Evolutionary conservation across 2,329 filamentous ascomycete species (phyloP).

Genomic region (Diplocarpon rosae): DNA sequence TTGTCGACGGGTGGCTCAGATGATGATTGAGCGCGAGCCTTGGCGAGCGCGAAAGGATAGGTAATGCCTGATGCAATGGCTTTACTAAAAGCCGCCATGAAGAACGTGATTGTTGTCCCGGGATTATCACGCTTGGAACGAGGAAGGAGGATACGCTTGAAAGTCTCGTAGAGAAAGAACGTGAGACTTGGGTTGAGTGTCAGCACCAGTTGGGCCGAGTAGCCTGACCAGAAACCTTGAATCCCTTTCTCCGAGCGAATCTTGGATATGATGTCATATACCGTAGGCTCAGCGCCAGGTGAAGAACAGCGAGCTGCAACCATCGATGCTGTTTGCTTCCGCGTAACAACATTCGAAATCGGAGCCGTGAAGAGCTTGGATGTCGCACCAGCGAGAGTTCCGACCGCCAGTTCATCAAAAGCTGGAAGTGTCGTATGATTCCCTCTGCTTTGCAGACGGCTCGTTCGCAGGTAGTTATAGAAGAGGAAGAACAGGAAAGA

Average conservation of each 20-base stretch:
- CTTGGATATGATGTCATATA: constrained; percentile 47
- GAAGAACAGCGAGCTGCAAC: constrained; percentile 31
- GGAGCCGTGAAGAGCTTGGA: constrained; percentile 70
- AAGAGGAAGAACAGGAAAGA: constrained; percentile 81
- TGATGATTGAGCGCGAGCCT: constrained; percentile 62
- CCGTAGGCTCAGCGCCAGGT: constrained; percentile 16
- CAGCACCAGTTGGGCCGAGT: constrained; percentile 67
- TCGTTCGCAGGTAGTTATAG: constrained; percentile 45
- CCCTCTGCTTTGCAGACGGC: constrained; percentile 31
- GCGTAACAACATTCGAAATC: constrained; percentile 68
- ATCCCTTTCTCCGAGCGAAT: constrained; percentile 62
- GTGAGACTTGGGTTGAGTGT: constrained; percentile 82
- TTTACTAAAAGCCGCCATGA: constrained; percentile 69
- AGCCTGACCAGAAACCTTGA: constrained; percentile 76
- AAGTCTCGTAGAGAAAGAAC: constrained; percentile 67
- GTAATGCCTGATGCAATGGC: constrained; percentile 64
- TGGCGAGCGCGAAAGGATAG: constrained; percentile 81
- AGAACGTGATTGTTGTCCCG: constrained; percentile 44
- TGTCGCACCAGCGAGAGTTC: constrained; percentile 62
- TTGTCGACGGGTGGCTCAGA: constrained; percentile 27
- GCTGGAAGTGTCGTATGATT: constrained; percentile 39
- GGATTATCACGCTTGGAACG: constrained; percentile 40
- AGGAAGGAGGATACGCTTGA: constrained; percentile 50
- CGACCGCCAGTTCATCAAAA: constrained; percentile 63
- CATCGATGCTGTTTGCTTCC: constrained; percentile 62